Base-by-base conservation (phyloP, 495 filamentous ascomycete genomes). In the Aspergillus funiculosus region DNA sequence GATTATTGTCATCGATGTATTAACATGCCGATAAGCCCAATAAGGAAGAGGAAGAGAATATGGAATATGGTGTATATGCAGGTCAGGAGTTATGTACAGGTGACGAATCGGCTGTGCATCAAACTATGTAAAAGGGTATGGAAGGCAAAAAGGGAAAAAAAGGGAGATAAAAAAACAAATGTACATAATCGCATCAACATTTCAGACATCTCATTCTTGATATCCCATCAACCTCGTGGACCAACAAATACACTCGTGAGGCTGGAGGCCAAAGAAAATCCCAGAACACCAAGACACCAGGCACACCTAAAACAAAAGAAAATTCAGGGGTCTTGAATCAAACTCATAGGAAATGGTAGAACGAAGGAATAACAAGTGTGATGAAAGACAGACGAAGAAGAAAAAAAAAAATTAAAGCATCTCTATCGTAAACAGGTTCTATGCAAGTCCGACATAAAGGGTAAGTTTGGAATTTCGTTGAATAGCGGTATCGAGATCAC, bases 381-480 rank as follows among this genome's bases (percentile, higher is more conserved):
- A 49, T 35, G 40, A 50, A 46, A 48, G 45, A 43, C 13, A 57
- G 21, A 47, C 29, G 50, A 34, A 58, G 51, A 52, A 47, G 3
- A 14, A 25, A 3, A 39, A n/a, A 32, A 46, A 49, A 35, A 17
- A 46, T 29, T 29, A 49, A 39, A 52, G 53, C 50, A 51, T 60
- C 57, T 58, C 37, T 48, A 62, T 46, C 53, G 43, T 49, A 46
- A 54, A 50, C 19, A 36, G 8, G 17, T 37, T 47, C 70, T 59
- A 75, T 51, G 62, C 68, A 47, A 76, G 69, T 50, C 80, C 79
- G 43, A 91, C 87, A 49, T 81, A 86, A 35, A 98, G 68, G 20
- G 89, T 81, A 52, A 98, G 66, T 65, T 95, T 95, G 41, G 85
- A 80, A 66, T 94, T 94, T 57, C 87, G 72, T 56, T 82, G 75